phyloP scores from a whole-genome alignment of 768 basidiomycete species.

The Butyriboletus loyo region DNA sequence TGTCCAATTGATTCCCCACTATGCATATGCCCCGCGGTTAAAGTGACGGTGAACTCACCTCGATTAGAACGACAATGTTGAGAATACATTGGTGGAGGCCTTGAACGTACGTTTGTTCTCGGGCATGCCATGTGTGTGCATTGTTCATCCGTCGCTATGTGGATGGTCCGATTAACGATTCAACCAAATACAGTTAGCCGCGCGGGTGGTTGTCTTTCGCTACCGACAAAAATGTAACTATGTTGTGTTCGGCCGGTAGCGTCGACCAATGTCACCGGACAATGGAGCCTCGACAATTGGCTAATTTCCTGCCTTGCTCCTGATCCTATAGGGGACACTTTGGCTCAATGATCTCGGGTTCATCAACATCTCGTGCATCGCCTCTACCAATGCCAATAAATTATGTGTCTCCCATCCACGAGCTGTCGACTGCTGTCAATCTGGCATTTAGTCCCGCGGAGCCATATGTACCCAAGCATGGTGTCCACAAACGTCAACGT shows the following conservation, averaged over 20 bases:
- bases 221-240: too few species aligned
- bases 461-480: conserved; percentile 40
- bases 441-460: conserved; percentile 44
- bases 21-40: not conserved
- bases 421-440: conserved; percentile 16
- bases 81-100: not conserved
- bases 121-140: too few species aligned
- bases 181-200: too few species aligned
- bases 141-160: not conserved
- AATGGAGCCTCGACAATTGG: too few species aligned
- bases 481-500: conserved; percentile 42
- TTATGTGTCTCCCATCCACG: not conserved
- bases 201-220: too few species aligned
- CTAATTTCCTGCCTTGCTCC: conserved; percentile 49
- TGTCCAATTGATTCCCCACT: not conserved
- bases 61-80: not conserved
- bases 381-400: conserved; percentile 33
- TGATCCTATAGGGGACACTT: conserved; percentile 42
- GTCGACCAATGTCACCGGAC: conserved; percentile 45
- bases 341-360: conserved; percentile 37
- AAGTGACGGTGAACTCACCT: not conserved
- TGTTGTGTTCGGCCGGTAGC: too few species aligned
- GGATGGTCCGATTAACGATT: not conserved
- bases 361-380: conserved; percentile 45
- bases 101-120: not conserved